Conservation (phyloP, 176 grass and related monocot genomes). For the Hordeum vulgare region DNA sequence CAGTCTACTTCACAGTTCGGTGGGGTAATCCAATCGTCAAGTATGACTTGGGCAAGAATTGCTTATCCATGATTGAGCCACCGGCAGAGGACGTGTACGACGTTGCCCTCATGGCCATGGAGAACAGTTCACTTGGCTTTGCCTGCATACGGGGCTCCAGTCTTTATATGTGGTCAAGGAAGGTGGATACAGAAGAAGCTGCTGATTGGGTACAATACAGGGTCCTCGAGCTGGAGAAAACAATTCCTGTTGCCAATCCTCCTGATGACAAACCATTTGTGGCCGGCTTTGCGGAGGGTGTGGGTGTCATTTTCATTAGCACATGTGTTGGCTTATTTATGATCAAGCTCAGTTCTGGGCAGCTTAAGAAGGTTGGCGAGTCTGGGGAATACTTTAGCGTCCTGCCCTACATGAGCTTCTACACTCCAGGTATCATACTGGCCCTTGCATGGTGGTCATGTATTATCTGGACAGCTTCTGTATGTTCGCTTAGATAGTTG, state of each 20-base stretch:
- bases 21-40: not conserved
- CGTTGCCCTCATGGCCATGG: not conserved
- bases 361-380: not conserved
- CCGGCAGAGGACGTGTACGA: not conserved
- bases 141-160: not conserved
- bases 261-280: not conserved
- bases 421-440: not conserved
- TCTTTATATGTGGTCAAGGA: not conserved
- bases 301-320: not conserved
- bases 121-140: not conserved
- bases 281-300: not conserved
- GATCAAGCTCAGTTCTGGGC: not conserved
- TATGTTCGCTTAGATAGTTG: not conserved
- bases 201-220: not conserved
- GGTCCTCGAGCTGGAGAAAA: not conserved
- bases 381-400: not conserved
- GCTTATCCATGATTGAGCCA: not conserved
- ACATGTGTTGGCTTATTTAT: not conserved
- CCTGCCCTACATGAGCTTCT: not conserved
- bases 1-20: not conserved
- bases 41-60: not conserved
- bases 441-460: not conserved
- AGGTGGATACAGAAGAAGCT: not conserved
- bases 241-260: not conserved
- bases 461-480: not conserved